Base-by-base conservation (phyloP, 164 flowering plant species). In the Vitis cinerea region DNA sequence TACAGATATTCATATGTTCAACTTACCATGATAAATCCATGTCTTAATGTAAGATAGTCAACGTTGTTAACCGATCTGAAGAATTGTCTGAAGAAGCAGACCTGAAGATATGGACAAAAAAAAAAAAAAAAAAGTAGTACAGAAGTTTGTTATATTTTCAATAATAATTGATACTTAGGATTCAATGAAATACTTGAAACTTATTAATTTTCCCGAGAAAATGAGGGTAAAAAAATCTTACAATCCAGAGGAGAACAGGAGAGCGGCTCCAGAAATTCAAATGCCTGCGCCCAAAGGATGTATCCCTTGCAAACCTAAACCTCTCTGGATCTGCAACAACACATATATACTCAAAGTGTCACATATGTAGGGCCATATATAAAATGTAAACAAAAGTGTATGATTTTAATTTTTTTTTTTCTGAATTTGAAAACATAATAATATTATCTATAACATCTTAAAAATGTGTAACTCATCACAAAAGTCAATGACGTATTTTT, bases 11-110 rank as follows among this genome's bases (percentile, higher is more conserved):
- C 56, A n/a, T 31, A 37, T 50, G 53, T 31, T 50, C 48, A 61
- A 47, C 73, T 77, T 74, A 85, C 90, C 68, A 64, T 74, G 53
- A 87, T 83, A 64, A 87, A 87, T 47, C 90, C 90, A 76, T 87
- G 85, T 64, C 90, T 72, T 10, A 87, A 68, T 48, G 88, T 81
- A n/a, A 82, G 58, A 76, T 87, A 87, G 75, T 87, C 90, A 59
- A 85, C 84, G 62, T 83, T 87, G 30, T 77, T 69, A 13, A 87
- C 86, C 17, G 88, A 83, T 58, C 73, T 74, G 51, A 77, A 49
- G 71, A 87, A 85, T 16, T 87, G 90, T 53, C 90, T 83, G 77
- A 80, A 82, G 86, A 87, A 87, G 72, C 88, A 82, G 14, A 82
- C 85, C 90, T 87, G 71, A 65, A 2, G 10, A 11, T 63, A 57